Conservation (phyloP, 331 rosid genomes). For the Rosa hybrid region DNA sequence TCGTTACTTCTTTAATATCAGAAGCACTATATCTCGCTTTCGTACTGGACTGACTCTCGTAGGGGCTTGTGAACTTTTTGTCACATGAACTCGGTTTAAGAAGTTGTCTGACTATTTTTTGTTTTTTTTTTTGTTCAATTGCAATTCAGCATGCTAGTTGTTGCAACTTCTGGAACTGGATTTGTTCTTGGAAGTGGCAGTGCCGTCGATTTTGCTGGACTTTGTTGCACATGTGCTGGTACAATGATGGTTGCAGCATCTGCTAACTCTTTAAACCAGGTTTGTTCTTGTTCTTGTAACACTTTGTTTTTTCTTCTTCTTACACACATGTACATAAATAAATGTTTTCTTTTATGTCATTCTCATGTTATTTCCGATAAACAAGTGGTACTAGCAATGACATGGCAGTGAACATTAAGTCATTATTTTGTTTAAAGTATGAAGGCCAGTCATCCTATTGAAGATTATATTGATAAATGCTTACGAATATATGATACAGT, state of each 20-base stretch:
- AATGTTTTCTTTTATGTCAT: too few relatives aligned
- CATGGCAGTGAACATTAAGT: too few relatives aligned
- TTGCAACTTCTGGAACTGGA: slow-evolving; percentile 96
- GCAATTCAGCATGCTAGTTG: slow-evolving; percentile 78
- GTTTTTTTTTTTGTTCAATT: not conserved
- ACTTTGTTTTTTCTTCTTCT: not conserved
- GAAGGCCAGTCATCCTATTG: too few relatives aligned
- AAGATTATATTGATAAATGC: not conserved
- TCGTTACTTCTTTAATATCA: not conserved
- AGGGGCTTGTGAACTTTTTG: not conserved
- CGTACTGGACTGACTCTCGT: not conserved
- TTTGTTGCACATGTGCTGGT: slow-evolving; percentile 86
- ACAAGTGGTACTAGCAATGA: too few relatives aligned
- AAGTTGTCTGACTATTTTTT: slow-evolving; percentile 8
- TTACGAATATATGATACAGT: too few relatives aligned
- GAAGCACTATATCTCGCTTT: not conserved
- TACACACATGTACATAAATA: not conserved
- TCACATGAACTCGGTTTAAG: not conserved
- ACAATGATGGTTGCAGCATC: slow-evolving; percentile 99
- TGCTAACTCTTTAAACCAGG: slow-evolving; percentile 95
- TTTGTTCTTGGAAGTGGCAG: slow-evolving; percentile 80
- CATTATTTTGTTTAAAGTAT: too few relatives aligned
- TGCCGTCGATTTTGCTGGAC: slow-evolving; percentile 58
- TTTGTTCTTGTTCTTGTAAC: slow-evolving; percentile 25
- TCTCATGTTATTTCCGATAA: too few relatives aligned